Percentiles rank a stretch among this genome's conserved stretches.
These are phyloP conservation scores for Toxicodendron radicans DNA, from an alignment of 345 rosid species.

Conservation along the genomic window DNA sequence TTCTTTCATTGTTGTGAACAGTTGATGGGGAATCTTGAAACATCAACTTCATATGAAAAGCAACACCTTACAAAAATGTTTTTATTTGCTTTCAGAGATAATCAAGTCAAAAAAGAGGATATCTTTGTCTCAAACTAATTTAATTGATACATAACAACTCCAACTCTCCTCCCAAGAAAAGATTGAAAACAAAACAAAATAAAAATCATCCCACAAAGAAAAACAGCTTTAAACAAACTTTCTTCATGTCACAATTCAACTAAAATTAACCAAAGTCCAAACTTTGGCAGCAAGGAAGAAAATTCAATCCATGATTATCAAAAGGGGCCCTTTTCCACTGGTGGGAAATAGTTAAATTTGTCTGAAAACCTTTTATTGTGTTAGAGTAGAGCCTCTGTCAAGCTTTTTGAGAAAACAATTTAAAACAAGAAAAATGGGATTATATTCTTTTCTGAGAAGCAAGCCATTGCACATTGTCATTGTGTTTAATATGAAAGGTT, in stretches of 20 bases:
- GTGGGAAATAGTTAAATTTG: not conserved
- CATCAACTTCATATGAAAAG: not conserved
- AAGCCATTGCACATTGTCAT: not conserved
- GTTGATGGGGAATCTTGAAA: not conserved
- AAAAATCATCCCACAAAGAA: not conserved
- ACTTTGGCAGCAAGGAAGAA: not conserved
- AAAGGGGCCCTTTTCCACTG: not conserved
- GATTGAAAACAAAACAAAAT: not conserved
- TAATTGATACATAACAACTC: constrained; percentile 7
- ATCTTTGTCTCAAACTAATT: not conserved
- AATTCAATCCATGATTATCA: not conserved
- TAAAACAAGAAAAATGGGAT: not conserved
- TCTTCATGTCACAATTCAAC: not conserved
- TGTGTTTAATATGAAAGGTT: not conserved
- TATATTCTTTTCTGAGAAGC: not conserved
- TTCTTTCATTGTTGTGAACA: not conserved
- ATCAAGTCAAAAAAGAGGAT: constrained; percentile 6
- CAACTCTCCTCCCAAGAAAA: not conserved
- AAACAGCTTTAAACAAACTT: not conserved
- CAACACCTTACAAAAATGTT: not conserved
- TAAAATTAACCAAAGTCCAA: not conserved
- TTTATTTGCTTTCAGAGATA: constrained; percentile 9
- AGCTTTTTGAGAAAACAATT: not conserved
- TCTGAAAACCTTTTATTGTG: too few relatives aligned
- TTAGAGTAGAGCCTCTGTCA: not conserved